Evolutionary conservation across 768 basidiomycete species (phyloP), one percentile per base, ranked within the genome.

Genomic region (Gloeopeniophorella convolvens): DNA sequence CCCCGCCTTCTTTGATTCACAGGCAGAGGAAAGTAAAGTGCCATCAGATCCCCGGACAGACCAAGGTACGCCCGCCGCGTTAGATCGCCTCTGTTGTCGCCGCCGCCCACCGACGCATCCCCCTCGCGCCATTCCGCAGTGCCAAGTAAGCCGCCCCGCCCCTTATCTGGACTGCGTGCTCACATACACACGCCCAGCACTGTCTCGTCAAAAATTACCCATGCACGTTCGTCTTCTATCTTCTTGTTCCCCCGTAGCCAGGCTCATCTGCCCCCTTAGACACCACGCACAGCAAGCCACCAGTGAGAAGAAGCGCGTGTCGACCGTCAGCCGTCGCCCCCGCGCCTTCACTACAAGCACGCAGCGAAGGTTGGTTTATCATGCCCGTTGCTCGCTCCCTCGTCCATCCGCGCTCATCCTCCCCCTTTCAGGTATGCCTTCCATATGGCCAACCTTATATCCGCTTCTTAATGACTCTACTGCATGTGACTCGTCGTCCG

Each of bases 11-110:
- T 35, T 13, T 30, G 42, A 21, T 24, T 39, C 26, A 50, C 60
- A 89, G 89, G 68, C 74, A 85, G 32, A 77, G 90, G 57, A 93
- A 93, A 72, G 90, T 93, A 59, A 91, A 90, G 66, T 93, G 90
- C 63, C 80, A 88, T 69, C 79, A 85, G 51, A 66, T 89, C 16
- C 83, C 86, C 27, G 87, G 87, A 26, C 80, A 88, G 12, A 27
- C 42, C 20, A 58, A 58, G 48, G 57, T 50, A 20, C 28, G 35
- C 31, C 24, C 26, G 7, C 3, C 3, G n/a, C n/a, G n/a, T n/a
- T n/a, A n/a, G n/a, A 35, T 18, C 31, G 1, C 48, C 47, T 62
- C 51, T 46, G 23, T 8, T 3, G 3, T 21, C 10, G 3, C 2
- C 16, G 23, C 1, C 13, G 32, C 5, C 30, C 13, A 23, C 27